phyloP scores from a whole-genome alignment of 805 yeast genomes.

The Kluyveromyces aestuarii region DNA sequence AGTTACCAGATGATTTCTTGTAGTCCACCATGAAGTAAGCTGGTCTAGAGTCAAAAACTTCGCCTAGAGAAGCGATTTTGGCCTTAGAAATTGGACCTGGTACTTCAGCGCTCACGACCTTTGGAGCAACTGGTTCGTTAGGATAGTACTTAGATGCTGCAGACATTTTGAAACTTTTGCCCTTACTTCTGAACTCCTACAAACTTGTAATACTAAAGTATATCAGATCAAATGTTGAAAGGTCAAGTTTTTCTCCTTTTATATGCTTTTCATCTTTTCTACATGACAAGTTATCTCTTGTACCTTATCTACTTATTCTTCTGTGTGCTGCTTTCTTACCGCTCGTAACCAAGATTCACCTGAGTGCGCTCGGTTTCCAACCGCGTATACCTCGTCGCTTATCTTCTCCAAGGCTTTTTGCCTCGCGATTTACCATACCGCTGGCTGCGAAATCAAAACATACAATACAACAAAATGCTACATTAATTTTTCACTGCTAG shows the following conservation, averaged over 20 bases:
- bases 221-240: no score
- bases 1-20: conserved; percentile 54
- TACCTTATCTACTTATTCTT: neutral
- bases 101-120: conserved; percentile 43
- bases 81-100: conserved; percentile 71
- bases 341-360: neutral
- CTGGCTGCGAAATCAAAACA: neutral
- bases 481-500: no score
- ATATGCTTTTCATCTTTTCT: neutral
- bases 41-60: conserved; percentile 53
- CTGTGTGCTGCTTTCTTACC: neutral
- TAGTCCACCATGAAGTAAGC: conserved; percentile 59
- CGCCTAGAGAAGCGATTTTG: conserved; percentile 42
- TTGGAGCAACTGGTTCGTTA: conserved; percentile 68
- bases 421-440: neutral
- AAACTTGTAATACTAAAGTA: no score
- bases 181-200: neutral
- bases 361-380: neutral
- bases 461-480: neutral
- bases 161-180: conserved; percentile 22
- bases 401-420: neutral
- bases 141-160: conserved; percentile 59
- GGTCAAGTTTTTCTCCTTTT: neutral
- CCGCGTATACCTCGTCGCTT: neutral
- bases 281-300: neutral